phyloP scores from a whole-genome alignment of 148 eudicot genomes.

The Fallopia convolvulus region DNA sequence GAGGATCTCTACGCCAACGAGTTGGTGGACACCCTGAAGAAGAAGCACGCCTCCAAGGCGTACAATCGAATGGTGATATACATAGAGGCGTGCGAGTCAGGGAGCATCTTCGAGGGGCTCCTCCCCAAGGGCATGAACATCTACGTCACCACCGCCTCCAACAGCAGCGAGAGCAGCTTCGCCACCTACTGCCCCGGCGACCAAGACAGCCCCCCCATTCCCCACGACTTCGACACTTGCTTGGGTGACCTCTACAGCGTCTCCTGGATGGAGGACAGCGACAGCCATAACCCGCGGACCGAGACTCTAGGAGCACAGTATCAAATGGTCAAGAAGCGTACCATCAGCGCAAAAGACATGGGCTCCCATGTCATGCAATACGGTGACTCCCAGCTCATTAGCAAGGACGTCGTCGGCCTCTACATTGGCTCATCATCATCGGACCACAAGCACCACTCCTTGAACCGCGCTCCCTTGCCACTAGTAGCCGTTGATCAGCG shows the following conservation, averaged over 20 bases:
- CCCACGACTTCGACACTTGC: conserved; percentile 52
- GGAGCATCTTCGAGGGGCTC: conserved; percentile 83
- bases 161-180: conserved; percentile 62
- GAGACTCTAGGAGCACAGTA: conserved; percentile 27
- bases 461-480: not conserved
- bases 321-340: conserved; percentile 16
- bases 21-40: not conserved
- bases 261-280: conserved; percentile 32
- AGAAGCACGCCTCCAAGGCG: conserved; percentile 17
- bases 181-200: conserved; percentile 69
- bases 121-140: conserved; percentile 55
- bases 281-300: conserved; percentile 10
- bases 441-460: too few species aligned
- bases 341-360: not conserved
- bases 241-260: conserved; percentile 45
- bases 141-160: conserved; percentile 72
- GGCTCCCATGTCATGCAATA: conserved; percentile 31
- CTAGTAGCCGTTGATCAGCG: conserved; percentile 22
- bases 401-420: conserved; percentile 7
- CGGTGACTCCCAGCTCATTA: conserved; percentile 19
- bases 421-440: conserved; percentile 9
- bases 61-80: conserved; percentile 47
- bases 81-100: conserved; percentile 86
- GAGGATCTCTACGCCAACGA: conserved; percentile 53
- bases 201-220: conserved; percentile 27